Conservation (phyloP, 2,329 filamentous ascomycete genomes). For the Hymenotorrendiella dingleyae region DNA sequence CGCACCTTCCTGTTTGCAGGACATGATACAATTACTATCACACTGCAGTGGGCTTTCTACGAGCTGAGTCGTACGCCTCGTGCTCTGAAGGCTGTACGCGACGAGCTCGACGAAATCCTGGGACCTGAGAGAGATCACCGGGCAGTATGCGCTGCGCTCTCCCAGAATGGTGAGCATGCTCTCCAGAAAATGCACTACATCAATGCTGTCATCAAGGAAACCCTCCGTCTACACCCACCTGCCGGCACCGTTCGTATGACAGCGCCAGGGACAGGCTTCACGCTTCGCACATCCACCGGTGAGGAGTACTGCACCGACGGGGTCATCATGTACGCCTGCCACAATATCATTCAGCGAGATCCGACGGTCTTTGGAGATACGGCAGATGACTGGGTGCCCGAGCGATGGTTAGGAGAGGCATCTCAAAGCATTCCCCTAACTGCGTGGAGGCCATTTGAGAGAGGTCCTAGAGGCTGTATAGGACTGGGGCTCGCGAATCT, state of each 20-base stretch:
- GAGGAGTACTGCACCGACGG: constrained; percentile 13
- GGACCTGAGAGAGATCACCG: constrained; percentile 11
- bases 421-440: constrained; percentile 32
- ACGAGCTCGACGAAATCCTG: constrained; percentile 18
- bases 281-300: constrained; percentile 10
- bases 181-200: constrained; percentile 18
- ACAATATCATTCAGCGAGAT: constrained; percentile 31
- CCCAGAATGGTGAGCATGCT: constrained; percentile 8
- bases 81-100: constrained; percentile 9
- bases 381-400: constrained; percentile 41
- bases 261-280: constrained; percentile 7
- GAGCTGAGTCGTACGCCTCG: constrained; percentile 12
- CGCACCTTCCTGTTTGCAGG: constrained; percentile 22
- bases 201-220: constrained; percentile 19
- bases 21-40: constrained; percentile 18
- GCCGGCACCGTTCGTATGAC: constrained; percentile 16
- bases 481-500: constrained; percentile 47
- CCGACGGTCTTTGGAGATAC: constrained; percentile 38
- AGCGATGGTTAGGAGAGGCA: constrained; percentile 38
- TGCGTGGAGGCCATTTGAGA: constrained; percentile 52
- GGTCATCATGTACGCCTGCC: constrained; percentile 13
- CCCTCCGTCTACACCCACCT: constrained; percentile 14
- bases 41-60: constrained; percentile 11
- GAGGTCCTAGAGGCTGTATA: constrained; percentile 49
- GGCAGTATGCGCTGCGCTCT: neutral